Evolutionary conservation across 2,329 filamentous ascomycete species (phyloP).

Genomic region (Fusarium oxysporum): DNA sequence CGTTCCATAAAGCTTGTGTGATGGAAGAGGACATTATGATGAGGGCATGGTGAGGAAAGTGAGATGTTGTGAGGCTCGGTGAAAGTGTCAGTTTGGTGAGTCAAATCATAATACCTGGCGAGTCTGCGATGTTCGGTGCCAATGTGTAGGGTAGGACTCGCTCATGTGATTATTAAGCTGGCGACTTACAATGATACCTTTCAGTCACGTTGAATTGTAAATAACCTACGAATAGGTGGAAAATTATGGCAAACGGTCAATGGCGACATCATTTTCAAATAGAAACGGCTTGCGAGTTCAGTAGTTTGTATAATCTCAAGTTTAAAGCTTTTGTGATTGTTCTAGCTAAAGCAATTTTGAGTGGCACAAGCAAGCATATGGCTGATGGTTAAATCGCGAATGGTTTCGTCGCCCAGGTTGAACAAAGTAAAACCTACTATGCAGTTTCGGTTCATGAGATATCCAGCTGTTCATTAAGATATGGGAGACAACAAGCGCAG

Average conservation of each 20-base stretch:
- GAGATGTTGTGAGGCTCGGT: conserved; percentile 5
- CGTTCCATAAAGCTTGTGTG: conserved; percentile 64
- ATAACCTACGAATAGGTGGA: background rate
- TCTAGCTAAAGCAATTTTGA: too few relatives aligned
- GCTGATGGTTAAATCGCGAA: background rate
- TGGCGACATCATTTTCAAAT: background rate
- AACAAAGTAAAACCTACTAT: background rate
- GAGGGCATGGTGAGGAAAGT: conserved; percentile 26
- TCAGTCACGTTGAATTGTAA: background rate
- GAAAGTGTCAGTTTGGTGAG: conserved; percentile 8
- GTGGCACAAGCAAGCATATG: too few relatives aligned
- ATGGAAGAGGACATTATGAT: conserved; percentile 48
- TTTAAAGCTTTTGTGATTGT: background rate
- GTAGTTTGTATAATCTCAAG: background rate
- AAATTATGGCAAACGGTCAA: background rate
- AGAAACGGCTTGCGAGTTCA: background rate
- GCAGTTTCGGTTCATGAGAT: background rate
- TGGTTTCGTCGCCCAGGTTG: background rate
- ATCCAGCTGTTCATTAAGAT: background rate
- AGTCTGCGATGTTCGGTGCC: conserved; percentile 3
- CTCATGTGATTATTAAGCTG: conserved; percentile 23
- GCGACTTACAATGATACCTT: background rate
- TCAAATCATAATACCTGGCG: background rate
- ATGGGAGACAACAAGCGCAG: background rate
- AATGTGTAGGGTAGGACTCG: conserved; percentile 11